Percentiles rank a stretch among this genome's conserved stretches.
Evolutionary conservation across 2,329 filamentous ascomycete species (phyloP).

Genomic region (Alternaria hordeiaustralica): DNA sequence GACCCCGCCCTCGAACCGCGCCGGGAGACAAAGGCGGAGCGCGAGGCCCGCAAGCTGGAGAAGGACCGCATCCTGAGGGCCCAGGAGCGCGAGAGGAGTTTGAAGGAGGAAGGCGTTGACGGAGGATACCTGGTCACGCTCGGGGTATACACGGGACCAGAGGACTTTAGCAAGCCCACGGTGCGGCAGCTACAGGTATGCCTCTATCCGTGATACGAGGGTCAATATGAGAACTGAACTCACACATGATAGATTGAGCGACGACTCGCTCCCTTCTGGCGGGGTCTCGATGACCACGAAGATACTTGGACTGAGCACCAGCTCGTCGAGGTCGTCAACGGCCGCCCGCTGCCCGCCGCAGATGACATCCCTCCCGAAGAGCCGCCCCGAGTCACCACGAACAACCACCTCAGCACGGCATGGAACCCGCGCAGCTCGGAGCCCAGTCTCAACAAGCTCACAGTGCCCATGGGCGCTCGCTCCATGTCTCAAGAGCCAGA

Average conservation of each 20-base stretch:
- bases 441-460: constrained; percentile 72
- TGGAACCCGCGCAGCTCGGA: constrained; percentile 59
- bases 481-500: constrained; percentile 84
- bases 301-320: constrained; percentile 93
- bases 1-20: constrained; percentile 64
- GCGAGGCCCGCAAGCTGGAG: constrained; percentile 84
- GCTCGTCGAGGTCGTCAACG: constrained; percentile 87
- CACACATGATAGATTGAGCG: constrained; percentile 78
- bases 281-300: constrained; percentile 86
- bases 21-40: constrained; percentile 88
- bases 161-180: constrained; percentile 89
- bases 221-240: constrained; percentile 12
- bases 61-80: constrained; percentile 76
- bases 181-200: constrained; percentile 89
- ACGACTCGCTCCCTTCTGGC: constrained; percentile 92
- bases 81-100: constrained; percentile 87
- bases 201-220: constrained; percentile 20
- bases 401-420: constrained; percentile 39
- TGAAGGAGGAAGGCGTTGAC: constrained; percentile 91
- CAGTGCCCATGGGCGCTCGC: constrained; percentile 77
- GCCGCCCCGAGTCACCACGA: constrained; percentile 54
- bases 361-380: constrained; percentile 81
- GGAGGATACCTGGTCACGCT: constrained; percentile 94
- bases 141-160: constrained; percentile 87
- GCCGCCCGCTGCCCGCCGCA: constrained; percentile 80